Conservation (phyloP, 192 early-diverging fungal genomes). For the Irineochytrium annulatum region DNA sequence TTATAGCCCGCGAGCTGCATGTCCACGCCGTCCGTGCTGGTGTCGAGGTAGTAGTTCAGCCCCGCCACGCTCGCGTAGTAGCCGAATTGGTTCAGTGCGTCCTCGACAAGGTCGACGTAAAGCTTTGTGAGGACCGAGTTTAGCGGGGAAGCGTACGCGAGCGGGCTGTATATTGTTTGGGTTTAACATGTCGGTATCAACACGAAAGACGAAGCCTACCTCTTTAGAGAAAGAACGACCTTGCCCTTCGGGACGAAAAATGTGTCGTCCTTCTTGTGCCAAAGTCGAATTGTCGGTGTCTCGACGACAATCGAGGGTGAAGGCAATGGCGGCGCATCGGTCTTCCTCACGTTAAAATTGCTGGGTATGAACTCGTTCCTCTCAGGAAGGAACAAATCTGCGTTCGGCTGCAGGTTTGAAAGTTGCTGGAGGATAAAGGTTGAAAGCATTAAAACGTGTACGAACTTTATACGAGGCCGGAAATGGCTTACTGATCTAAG, state of each 20-base stretch:
- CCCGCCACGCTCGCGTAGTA: slow-evolving; percentile 92
- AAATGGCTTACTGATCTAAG: slow-evolving; percentile 50
- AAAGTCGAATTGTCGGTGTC: slow-evolving; percentile 61
- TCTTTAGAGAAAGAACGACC: slow-evolving; percentile 58
- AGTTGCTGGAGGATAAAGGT: slow-evolving; percentile 35
- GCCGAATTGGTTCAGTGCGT: slow-evolving; percentile 78
- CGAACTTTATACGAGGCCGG: slow-evolving; percentile 64
- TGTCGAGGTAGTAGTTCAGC: slow-evolving; percentile 59
- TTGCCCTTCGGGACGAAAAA: slow-evolving; percentile 89
- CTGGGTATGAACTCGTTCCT: slow-evolving; percentile 84
- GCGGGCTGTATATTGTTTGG: slow-evolving; percentile 34
- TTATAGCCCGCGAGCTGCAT: slow-evolving; percentile 80
- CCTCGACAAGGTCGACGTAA: slow-evolving; percentile 75
- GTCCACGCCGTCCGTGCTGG: slow-evolving; percentile 42
- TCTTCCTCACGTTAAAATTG: slow-evolving; percentile 60
- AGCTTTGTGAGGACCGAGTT: slow-evolving; percentile 67
- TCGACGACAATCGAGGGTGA: slow-evolving; percentile 59
- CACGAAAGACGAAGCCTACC: slow-evolving; percentile 5
- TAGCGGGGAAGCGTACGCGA: slow-evolving; percentile 69
- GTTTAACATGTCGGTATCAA: not conserved
- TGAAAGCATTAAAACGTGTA: slow-evolving; percentile 78
- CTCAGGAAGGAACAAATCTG: slow-evolving; percentile 63
- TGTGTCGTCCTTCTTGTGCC: slow-evolving; percentile 93
- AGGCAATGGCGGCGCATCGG: slow-evolving; percentile 12
- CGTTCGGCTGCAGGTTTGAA: slow-evolving; percentile 34